Percentiles rank a stretch among this genome's conserved stretches.
These are phyloP conservation scores for Xylaria sp. DNA, from an alignment of 2,329 filamentous ascomycete genomes.

Conservation along the genomic window DNA sequence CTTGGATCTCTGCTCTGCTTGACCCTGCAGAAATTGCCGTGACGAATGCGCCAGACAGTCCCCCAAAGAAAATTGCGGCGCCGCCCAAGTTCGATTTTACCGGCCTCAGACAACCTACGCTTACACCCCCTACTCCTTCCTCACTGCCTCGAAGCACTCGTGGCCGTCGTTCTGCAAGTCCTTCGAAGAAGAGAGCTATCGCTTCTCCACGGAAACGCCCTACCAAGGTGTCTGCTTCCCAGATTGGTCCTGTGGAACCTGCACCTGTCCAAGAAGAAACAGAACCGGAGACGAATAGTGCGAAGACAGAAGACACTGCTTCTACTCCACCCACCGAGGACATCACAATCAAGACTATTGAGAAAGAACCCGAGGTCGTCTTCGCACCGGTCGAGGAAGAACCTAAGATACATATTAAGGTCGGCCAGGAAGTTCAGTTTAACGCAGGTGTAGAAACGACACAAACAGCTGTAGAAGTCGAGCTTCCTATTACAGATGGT, in stretches of 20 bases:
- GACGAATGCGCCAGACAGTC: slow-evolving; percentile 67
- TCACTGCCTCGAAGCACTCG: slow-evolving; percentile 60
- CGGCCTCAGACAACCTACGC: slow-evolving; percentile 55
- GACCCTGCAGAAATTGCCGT: slow-evolving; percentile 82
- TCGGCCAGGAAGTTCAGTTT: slow-evolving; percentile 66
- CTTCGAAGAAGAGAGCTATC: slow-evolving; percentile 63
- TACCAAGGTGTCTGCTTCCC: slow-evolving; percentile 54
- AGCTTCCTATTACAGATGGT: slow-evolving; percentile 73
- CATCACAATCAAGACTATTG: slow-evolving; percentile 59
- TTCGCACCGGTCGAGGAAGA: slow-evolving; percentile 67
- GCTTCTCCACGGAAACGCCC: slow-evolving; percentile 67
- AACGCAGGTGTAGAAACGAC: slow-evolving; percentile 72
- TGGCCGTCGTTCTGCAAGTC: slow-evolving; percentile 67
- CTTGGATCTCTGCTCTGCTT: slow-evolving; percentile 93
- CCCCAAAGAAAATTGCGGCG: slow-evolving; percentile 79
- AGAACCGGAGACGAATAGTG: slow-evolving; percentile 47
- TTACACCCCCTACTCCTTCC: slow-evolving; percentile 63
- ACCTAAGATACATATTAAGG: slow-evolving; percentile 73
- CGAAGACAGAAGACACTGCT: slow-evolving; percentile 62
- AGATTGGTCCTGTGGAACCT: slow-evolving; percentile 55
- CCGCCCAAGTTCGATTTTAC: slow-evolving; percentile 80
- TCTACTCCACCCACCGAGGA: slow-evolving; percentile 54
- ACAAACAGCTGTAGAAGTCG: slow-evolving; percentile 78
- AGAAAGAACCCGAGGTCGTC: slow-evolving; percentile 61
- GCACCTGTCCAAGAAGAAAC: slow-evolving; percentile 47